Percentiles rank a stretch among this genome's conserved stretches.
Evolutionary conservation across 2,329 filamentous ascomycete species (phyloP).

Genomic region (Fusarium camptoceras): DNA sequence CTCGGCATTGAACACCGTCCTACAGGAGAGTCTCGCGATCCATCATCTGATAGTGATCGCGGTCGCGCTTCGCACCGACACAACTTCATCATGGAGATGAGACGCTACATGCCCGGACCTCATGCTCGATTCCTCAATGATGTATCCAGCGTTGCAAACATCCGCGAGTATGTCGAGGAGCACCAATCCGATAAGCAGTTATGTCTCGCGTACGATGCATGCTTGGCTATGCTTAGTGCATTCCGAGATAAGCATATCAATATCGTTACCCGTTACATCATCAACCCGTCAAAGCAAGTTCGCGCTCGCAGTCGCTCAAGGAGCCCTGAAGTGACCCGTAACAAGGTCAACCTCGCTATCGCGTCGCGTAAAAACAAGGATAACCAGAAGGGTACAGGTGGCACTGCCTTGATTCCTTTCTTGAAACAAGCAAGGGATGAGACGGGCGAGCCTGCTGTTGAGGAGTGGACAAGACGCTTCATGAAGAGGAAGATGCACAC

Average conservation of each 20-base stretch:
- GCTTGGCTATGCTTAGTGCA: constrained; percentile 74
- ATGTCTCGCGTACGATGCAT: constrained; percentile 88
- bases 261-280: constrained; percentile 95
- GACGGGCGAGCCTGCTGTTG: constrained; percentile 90
- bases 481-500: constrained; percentile 65
- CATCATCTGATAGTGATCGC: constrained; percentile 58
- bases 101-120: constrained; percentile 93
- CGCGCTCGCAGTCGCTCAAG: constrained; percentile 72
- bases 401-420: constrained; percentile 93
- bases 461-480: constrained; percentile 69
- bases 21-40: constrained; percentile 76
- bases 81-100: constrained; percentile 98
- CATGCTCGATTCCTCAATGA: constrained; percentile 91
- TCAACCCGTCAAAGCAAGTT: constrained; percentile 84
- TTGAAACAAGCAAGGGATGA: constrained; percentile 96
- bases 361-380: constrained; percentile 63
- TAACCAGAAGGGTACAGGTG: constrained; percentile 88
- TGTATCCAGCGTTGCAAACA: constrained; percentile 83
- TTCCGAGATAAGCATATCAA: constrained; percentile 96
- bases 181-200: constrained; percentile 72
- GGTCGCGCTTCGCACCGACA: constrained; percentile 60
- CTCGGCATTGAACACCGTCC: constrained; percentile 91
- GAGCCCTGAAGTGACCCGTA: constrained; percentile 64
- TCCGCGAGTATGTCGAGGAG: constrained; percentile 81
- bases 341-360: constrained; percentile 71